phyloP scores from a whole-genome alignment of 768 basidiomycete species.

The Gloeopeniophorella convolvens region DNA sequence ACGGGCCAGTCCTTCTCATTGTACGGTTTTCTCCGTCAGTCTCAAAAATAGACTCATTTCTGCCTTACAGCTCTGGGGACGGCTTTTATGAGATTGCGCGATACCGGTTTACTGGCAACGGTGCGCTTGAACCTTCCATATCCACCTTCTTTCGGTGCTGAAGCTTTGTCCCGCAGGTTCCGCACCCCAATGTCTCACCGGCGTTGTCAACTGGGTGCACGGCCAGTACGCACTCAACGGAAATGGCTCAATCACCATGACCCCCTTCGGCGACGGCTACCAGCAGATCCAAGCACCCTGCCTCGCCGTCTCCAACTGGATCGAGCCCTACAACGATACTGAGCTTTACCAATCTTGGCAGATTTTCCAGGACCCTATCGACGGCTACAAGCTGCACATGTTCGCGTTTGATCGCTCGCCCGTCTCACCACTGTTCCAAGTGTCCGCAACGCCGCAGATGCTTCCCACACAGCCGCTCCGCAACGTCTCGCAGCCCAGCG shows the following conservation, averaged over 20 bases:
- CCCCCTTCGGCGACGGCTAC: conserved; percentile 79
- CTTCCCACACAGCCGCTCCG: conserved; percentile 65
- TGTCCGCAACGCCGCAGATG: conserved; percentile 79
- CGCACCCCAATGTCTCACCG: conserved; percentile 84
- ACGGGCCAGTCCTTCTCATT: conserved; percentile 89
- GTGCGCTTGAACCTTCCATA: conserved; percentile 34
- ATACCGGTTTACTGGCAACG: conserved; percentile 86
- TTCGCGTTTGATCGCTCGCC: conserved; percentile 75
- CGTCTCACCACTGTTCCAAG: conserved; percentile 59
- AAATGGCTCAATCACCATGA: conserved; percentile 77
- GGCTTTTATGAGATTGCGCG: conserved; percentile 85
- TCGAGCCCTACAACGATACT: conserved; percentile 75
- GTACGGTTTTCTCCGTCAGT: conserved; percentile 38
- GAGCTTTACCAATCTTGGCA: conserved; percentile 62
- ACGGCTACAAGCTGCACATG: conserved; percentile 66
- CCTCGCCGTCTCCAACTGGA: conserved; percentile 79
- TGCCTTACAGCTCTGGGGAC: conserved; percentile 49
- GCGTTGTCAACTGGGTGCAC: conserved; percentile 85
- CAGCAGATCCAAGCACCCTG: conserved; percentile 96
- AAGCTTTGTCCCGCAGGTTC: conserved; percentile 42
- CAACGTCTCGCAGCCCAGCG: conserved; percentile 30
- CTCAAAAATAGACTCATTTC: neutral
- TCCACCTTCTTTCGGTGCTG: neutral
- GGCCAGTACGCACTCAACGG: conserved; percentile 59
- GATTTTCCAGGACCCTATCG: conserved; percentile 59